Conservation (phyloP, 2,329 filamentous ascomycete species). For the Cladobotryum mycophilum region DNA sequence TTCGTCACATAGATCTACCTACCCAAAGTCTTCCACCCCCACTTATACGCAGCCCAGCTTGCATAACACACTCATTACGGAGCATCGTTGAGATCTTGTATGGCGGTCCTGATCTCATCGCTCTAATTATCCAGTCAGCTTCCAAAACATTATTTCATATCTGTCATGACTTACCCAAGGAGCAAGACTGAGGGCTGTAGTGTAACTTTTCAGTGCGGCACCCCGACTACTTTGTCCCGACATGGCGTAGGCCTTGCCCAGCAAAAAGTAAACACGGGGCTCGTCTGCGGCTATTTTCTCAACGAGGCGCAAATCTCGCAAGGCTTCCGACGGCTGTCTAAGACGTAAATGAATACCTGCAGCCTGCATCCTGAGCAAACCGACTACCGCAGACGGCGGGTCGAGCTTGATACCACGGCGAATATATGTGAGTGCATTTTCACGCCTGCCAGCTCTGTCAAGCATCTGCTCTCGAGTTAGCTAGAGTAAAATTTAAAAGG, state of each 20-base stretch:
- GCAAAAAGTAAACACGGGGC: conserved; percentile 8
- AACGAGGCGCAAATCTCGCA: conserved; percentile 7
- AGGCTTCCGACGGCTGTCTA: conserved; percentile 5
- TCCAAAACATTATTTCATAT: background rate
- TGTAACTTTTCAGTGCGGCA: background rate
- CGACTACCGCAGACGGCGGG: conserved; percentile 2
- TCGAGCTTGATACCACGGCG: conserved; percentile 8
- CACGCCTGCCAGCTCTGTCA: background rate
- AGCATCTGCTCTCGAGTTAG: background rate
- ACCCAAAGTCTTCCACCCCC: too few species aligned
- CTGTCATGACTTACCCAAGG: background rate
- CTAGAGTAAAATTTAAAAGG: background rate
- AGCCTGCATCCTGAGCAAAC: conserved; percentile 8
- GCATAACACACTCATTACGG: too few species aligned
- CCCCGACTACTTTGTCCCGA: background rate
- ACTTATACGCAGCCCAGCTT: too few species aligned
- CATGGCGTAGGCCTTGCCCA: conserved; percentile 10
- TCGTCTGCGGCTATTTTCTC: conserved; percentile 8
- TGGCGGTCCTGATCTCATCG: background rate
- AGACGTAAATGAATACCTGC: conserved; percentile 7
- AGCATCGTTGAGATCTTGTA: background rate
- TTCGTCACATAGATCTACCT: too few species aligned
- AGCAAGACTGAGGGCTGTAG: background rate
- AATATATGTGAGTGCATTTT: background rate
- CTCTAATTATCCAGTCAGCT: background rate